Evolutionary conservation across 2,329 filamentous ascomycete genomes (phyloP).

Genomic region (Colletotrichum kahawae): DNA sequence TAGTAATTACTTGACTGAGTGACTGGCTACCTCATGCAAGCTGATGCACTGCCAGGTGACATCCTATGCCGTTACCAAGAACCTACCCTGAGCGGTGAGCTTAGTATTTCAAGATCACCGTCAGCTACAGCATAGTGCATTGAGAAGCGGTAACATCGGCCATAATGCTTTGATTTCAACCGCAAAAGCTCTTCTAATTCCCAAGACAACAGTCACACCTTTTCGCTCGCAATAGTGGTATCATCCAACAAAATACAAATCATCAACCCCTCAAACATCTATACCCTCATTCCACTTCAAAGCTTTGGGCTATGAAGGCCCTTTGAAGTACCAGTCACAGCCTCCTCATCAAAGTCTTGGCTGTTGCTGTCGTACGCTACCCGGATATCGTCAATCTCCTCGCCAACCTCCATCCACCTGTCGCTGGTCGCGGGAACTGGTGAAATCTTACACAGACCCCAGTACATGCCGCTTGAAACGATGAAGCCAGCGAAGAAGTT

Average conservation of each 20-base stretch:
- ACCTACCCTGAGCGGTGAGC: not conserved
- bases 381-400: slow-evolving; percentile 60
- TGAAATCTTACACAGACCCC: slow-evolving; percentile 67
- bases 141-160: not conserved
- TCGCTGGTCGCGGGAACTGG: slow-evolving; percentile 78
- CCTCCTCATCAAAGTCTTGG: slow-evolving; percentile 43
- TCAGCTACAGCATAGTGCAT: not conserved
- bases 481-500: slow-evolving; percentile 91
- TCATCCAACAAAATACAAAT: not conserved
- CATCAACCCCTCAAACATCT: not conserved
- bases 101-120: not conserved
- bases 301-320: not conserved
- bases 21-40: not conserved
- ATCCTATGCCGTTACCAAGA: not conserved
- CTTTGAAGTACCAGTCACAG: not conserved
- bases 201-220: not conserved
- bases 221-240: slow-evolving; percentile 3
- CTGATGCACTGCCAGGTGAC: not conserved
- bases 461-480: slow-evolving; percentile 72
- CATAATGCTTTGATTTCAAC: not conserved
- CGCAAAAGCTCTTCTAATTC: not conserved
- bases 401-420: slow-evolving; percentile 78
- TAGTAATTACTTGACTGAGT: not conserved
- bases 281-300: not conserved
- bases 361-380: slow-evolving; percentile 50